Evolutionary conservation across 2,329 filamentous ascomycete species (phyloP), one percentile per base, ranked within the genome.

Genomic region (Fusarium odoratissimum): DNA sequence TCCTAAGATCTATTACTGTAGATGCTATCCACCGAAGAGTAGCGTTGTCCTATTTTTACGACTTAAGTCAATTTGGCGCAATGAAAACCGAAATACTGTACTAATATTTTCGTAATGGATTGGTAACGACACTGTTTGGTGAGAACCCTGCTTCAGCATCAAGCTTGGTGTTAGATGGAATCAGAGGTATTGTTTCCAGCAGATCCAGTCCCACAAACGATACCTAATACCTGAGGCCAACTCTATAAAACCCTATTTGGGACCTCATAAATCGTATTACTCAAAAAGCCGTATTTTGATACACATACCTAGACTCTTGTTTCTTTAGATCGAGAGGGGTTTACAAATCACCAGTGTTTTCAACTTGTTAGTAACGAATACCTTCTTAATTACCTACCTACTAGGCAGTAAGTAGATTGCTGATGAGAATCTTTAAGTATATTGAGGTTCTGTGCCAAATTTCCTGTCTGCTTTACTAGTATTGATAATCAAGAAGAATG

Each of bases 1-100:
- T 57, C 11, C 42, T 56, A 60, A 67, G 65, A n/a, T 64, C 19
- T 35, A 33, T 48, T 57, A 14, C 40, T 35, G 40, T 17, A 57
- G 31, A 48, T 23, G 14, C 16, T 57, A 28, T 35, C 25, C 23
- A 30, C 14, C 8, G 11, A 37, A 21, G 23, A 58, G 14, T 11
- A 19, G 10, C 23, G 14, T 35, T 49, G 31, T 37, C 40, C 14
- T 49, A 49, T 58, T 58, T 19, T 37, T n/a, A 19, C 6, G 9
- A 35, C 9, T 37, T 14, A 5, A 19, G 8, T n/a, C 33, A 30
- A 23, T 11, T 30, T 37, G 21, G 9, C 31, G 9, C 49, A 58
- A n/a, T 28, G n/a, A 7, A 17, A 21, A 57, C 9, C 12, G 30
- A 11, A 14, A 6, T 4, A 4, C 16, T 41, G 5, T n/a, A 28